These are phyloP conservation scores for Phycomyces nitens DNA, from an alignment of 192 early-diverging fungal genomes.

Conservation along the genomic window DNA sequence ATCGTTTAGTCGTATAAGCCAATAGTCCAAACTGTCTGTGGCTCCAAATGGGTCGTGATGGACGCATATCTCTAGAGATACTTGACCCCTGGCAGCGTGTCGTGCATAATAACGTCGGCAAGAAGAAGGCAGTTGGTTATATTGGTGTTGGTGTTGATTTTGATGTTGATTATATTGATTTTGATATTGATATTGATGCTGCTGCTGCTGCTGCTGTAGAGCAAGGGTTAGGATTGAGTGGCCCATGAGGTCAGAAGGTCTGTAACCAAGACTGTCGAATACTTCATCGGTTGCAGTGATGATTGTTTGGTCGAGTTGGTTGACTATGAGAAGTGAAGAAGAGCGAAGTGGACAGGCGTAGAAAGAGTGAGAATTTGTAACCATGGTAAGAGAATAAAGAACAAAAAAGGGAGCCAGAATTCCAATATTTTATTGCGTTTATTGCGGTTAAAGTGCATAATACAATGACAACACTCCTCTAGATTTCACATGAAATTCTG, in stretches of 20 bases:
- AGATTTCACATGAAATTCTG: too few relatives aligned
- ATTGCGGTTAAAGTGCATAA: too few relatives aligned
- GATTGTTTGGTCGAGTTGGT: constrained; percentile 11
- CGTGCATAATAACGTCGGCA: background rate
- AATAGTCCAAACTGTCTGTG: constrained; percentile 11
- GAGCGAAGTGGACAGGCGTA: constrained; percentile 18
- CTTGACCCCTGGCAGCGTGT: constrained; percentile 1
- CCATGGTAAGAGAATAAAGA: too few relatives aligned
- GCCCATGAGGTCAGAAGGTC: background rate
- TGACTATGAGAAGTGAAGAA: constrained; percentile 6
- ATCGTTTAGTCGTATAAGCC: background rate
- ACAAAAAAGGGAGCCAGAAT: too few relatives aligned
- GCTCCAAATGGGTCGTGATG: constrained; percentile 19
- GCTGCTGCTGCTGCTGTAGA: background rate
- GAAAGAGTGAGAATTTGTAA: constrained; percentile 7
- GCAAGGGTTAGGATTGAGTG: constrained; percentile 8
- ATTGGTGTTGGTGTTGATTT: background rate
- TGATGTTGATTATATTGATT: background rate
- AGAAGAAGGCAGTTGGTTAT: background rate
- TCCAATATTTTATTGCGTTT: too few relatives aligned
- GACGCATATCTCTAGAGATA: constrained; percentile 12
- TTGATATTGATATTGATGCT: background rate
- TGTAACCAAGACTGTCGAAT: constrained; percentile 9
- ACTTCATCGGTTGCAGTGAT: constrained; percentile 19
- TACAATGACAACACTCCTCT: too few relatives aligned